Evolutionary conservation across 1,139 yeast genomes (phyloP).

Genomic region (Protomyces macrosporus): DNA sequence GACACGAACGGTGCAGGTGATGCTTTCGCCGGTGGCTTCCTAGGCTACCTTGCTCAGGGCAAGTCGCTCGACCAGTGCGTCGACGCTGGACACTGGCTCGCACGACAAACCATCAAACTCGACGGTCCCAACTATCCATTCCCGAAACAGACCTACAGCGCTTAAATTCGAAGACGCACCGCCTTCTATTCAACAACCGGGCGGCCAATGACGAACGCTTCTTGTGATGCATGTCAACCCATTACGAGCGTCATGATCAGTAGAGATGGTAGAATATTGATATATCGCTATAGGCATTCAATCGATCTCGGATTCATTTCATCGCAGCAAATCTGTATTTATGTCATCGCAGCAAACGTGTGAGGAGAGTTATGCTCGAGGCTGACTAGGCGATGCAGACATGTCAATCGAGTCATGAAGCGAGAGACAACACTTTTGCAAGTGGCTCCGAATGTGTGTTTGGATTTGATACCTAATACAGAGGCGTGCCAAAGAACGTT

Average conservation of each 20-base stretch:
- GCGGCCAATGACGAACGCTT: too few relatives aligned
- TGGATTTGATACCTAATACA: neutral
- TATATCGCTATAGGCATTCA: too few relatives aligned
- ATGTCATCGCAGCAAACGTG: too few relatives aligned
- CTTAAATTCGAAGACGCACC: neutral
- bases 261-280: too few relatives aligned
- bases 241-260: too few relatives aligned
- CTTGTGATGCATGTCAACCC: too few relatives aligned
- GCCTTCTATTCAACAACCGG: too few relatives aligned
- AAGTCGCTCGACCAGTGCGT: slow-evolving; percentile 56
- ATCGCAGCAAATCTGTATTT: too few relatives aligned
- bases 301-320: too few relatives aligned
- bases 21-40: slow-evolving; percentile 96
- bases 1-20: slow-evolving; percentile 99
- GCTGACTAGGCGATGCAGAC: too few relatives aligned
- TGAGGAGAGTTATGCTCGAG: too few relatives aligned
- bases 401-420: neutral
- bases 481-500: too few relatives aligned
- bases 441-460: neutral
- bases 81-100: slow-evolving; percentile 96
- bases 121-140: slow-evolving; percentile 58
- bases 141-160: slow-evolving; percentile 18
- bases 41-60: slow-evolving; percentile 80
- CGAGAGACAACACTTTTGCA: neutral
- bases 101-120: slow-evolving; percentile 82